A percentile compares a stretch with the other conserved stretches of the same genome.
Conservation (phyloP, 495 filamentous ascomycete genomes). For the Tetracladium setigerum region DNA sequence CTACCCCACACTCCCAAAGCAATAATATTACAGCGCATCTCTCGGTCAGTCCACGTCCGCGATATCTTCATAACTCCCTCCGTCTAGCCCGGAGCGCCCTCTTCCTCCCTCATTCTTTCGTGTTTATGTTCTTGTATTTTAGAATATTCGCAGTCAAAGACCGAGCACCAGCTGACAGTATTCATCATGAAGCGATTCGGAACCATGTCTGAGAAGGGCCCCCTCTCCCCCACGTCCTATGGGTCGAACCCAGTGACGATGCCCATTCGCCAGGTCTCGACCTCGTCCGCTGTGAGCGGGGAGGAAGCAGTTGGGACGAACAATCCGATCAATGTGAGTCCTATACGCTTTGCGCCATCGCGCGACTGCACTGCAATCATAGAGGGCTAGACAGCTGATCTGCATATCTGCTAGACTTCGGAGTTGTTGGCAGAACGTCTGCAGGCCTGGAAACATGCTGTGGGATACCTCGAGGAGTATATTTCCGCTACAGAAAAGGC, state of each 20-base stretch:
- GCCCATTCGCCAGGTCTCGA: conserved; percentile 49
- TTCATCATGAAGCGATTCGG: too few relatives aligned
- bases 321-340: conserved; percentile 67
- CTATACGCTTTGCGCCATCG: background rate
- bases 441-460: conserved; percentile 91
- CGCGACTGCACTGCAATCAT: background rate
- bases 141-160: too few relatives aligned
- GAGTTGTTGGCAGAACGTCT: conserved; percentile 77
- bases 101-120: too few relatives aligned
- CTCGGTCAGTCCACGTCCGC: too few relatives aligned
- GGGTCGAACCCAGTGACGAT: conserved; percentile 25
- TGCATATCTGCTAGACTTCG: conserved; percentile 48
- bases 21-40: too few relatives aligned
- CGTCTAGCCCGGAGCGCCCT: too few relatives aligned
- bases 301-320: conserved; percentile 63
- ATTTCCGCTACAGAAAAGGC: conserved; percentile 74
- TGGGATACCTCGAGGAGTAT: conserved; percentile 85
- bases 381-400: conserved; percentile 1
- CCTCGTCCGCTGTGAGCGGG: conserved; percentile 37
- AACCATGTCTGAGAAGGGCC: too few relatives aligned
- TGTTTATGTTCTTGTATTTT: too few relatives aligned
- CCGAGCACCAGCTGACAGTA: too few relatives aligned
- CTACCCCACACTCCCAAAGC: too few relatives aligned
- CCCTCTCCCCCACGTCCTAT: too few relatives aligned
- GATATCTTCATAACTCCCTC: too few relatives aligned